Evolutionary conservation across 2,329 filamentous ascomycete genomes (phyloP).

Genomic region (Cladosporium sp.): DNA sequence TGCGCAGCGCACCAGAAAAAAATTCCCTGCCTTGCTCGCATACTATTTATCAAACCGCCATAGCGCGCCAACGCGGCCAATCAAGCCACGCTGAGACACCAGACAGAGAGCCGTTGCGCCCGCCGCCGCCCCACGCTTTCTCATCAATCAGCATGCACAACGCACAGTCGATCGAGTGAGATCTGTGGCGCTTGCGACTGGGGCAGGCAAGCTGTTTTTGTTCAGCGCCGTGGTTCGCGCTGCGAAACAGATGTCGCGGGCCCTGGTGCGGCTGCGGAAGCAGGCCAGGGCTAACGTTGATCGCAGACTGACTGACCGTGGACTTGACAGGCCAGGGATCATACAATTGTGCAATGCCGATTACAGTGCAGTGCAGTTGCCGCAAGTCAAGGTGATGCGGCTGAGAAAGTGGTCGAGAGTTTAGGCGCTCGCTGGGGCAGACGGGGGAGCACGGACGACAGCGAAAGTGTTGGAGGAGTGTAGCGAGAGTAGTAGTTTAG

Average conservation of each 20-base stretch:
- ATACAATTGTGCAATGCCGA: too few species aligned
- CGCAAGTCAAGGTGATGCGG: slow-evolving; percentile 7
- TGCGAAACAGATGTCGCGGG: not conserved
- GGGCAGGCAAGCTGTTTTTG: not conserved
- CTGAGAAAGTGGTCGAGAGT: slow-evolving; percentile 5
- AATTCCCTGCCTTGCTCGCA: not conserved
- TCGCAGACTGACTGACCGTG: too few species aligned
- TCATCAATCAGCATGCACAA: slow-evolving; percentile 2
- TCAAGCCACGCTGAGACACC: slow-evolving; percentile 2
- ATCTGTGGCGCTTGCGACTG: slow-evolving; percentile 3
- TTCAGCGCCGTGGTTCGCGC: not conserved
- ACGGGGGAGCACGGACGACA: not conserved
- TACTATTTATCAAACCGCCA: too few species aligned
- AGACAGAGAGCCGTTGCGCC: slow-evolving; percentile 6
- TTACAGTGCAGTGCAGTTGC: too few species aligned
- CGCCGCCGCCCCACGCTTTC: slow-evolving; percentile 6
- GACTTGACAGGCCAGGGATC: too few species aligned
- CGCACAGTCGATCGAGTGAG: not conserved
- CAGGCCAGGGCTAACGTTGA: not conserved
- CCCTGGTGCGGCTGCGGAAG: not conserved
- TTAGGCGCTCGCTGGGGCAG: slow-evolving; percentile 11
- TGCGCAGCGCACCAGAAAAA: not conserved
- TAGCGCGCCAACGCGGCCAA: not conserved
- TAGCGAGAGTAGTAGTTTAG: too few species aligned
- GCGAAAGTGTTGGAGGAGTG: too few species aligned